Percentiles rank a stretch among this genome's conserved stretches.
phyloP scores from a whole-genome alignment of 2,329 filamentous ascomycete species.

The Ustilaginoidea virens region DNA sequence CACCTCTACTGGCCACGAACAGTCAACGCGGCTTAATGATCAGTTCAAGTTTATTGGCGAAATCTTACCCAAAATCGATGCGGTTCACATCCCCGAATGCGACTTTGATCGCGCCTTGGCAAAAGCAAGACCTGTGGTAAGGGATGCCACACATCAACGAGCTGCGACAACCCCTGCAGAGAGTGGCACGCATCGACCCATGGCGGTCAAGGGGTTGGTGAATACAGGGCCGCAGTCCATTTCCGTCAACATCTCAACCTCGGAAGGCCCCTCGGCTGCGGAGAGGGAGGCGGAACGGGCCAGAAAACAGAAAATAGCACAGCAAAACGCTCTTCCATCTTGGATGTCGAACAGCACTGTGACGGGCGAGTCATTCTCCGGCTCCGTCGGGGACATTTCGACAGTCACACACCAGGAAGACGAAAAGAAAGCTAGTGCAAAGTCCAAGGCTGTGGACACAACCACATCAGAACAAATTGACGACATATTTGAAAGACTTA shows the following conservation, averaged over 20 bases:
- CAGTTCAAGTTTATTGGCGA: constrained; percentile 68
- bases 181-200: constrained; percentile 36
- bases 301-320: constrained; percentile 48
- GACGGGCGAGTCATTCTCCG: constrained; percentile 43
- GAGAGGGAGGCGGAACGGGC: constrained; percentile 49
- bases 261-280: constrained; percentile 49
- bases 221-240: constrained; percentile 55
- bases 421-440: constrained; percentile 25
- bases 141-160: constrained; percentile 52
- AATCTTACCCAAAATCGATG: constrained; percentile 61
- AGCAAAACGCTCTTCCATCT: constrained; percentile 52
- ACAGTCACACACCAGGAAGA: constrained; percentile 22
- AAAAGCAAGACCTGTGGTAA: constrained; percentile 45
- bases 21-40: constrained; percentile 59
- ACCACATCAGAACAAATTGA: constrained; percentile 44
- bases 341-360: constrained; percentile 63
- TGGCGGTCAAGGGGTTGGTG: constrained; percentile 52
- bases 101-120: constrained; percentile 56
- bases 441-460: constrained; percentile 24
- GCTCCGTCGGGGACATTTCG: constrained; percentile 7
- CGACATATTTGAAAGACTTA: constrained; percentile 51
- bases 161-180: constrained; percentile 44
- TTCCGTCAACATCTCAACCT: constrained; percentile 51
- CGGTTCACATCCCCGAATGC: constrained; percentile 57
- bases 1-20: constrained; percentile 54